These are phyloP conservation scores for Metroxylon sagu DNA, from an alignment of 176 grass and related monocot genomes.

Conservation along the genomic window DNA sequence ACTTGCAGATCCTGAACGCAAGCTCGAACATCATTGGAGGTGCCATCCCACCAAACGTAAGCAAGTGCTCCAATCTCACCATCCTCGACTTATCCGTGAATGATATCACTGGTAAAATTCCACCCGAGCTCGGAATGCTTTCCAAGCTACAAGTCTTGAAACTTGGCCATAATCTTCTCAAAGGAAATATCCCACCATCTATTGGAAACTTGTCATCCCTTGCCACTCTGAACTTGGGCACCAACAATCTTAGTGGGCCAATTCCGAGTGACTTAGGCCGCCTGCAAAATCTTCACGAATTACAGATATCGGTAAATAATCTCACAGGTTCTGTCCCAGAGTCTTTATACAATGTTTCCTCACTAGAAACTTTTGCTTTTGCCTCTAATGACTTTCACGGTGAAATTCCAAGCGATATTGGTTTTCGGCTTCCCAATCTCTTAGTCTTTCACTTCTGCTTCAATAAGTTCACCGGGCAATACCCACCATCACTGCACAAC, in stretches of 20 bases:
- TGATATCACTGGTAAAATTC: slow-evolving; percentile 17
- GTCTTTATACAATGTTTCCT: slow-evolving; percentile 29
- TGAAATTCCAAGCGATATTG: slow-evolving; percentile 26
- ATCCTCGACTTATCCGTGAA: slow-evolving; percentile 29
- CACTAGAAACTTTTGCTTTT: slow-evolving; percentile 17
- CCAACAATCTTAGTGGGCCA: slow-evolving; percentile 24
- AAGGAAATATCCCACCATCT: slow-evolving; percentile 13
- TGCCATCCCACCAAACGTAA: slow-evolving; percentile 20
- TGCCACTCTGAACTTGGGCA: slow-evolving; percentile 15
- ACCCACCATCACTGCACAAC: slow-evolving; percentile 34
- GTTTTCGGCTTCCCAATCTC: slow-evolving; percentile 24
- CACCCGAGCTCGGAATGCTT: slow-evolving; percentile 16
- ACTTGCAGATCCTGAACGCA: slow-evolving; percentile 12
- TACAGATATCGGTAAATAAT: slow-evolving; percentile 30
- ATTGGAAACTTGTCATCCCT: slow-evolving; percentile 35
- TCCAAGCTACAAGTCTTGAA: slow-evolving; percentile 19
- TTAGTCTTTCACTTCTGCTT: slow-evolving; percentile 20
- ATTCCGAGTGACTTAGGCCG: slow-evolving; percentile 33
- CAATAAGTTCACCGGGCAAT: slow-evolving; percentile 28
- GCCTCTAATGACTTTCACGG: slow-evolving; percentile 27
- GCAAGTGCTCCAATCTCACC: slow-evolving; percentile 21
- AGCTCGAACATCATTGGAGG: slow-evolving; percentile 32
- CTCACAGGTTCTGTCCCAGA: slow-evolving; percentile 22
- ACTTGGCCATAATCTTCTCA: slow-evolving; percentile 20
- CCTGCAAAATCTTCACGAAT: neutral